A percentile compares a stretch with the other conserved stretches of the same genome.
phyloP scores from a whole-genome alignment of 2,329 filamentous ascomycete species.

The Fusarium sp. region DNA sequence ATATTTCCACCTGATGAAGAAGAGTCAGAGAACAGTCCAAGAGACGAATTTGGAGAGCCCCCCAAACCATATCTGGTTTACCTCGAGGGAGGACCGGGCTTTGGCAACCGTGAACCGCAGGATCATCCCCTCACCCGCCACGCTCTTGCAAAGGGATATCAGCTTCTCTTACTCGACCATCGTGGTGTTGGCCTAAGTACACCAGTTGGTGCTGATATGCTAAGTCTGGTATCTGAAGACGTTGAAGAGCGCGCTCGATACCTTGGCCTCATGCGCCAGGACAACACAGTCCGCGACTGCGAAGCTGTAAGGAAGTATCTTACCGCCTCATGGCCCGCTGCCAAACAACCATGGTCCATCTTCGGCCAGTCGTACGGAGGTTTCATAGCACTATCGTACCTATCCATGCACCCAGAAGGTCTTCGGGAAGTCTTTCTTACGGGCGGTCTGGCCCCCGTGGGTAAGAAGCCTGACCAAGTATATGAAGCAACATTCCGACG shows the following conservation, averaged over 20 bases:
- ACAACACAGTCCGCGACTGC: conserved; percentile 89
- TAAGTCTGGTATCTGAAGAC: conserved; percentile 68
- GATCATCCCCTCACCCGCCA: conserved; percentile 76
- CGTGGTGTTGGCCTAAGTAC: conserved; percentile 88
- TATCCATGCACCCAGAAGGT: conserved; percentile 82
- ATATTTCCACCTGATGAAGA: conserved; percentile 60
- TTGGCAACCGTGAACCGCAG: conserved; percentile 80
- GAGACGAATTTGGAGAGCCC: conserved; percentile 37
- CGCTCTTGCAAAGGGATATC: conserved; percentile 83
- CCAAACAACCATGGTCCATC: conserved; percentile 83
- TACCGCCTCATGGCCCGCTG: conserved; percentile 74
- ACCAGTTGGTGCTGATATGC: conserved; percentile 78
- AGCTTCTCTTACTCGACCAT: conserved; percentile 89
- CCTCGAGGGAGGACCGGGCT: conserved; percentile 88
- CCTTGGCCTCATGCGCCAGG: conserved; percentile 85
- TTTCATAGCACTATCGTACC: conserved; percentile 85
- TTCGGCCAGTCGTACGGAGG: conserved; percentile 95
- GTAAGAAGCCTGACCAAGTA: conserved; percentile 77
- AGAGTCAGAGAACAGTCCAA: conserved; percentile 7
- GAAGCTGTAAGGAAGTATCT: conserved; percentile 85
- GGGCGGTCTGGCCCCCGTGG: conserved; percentile 84
- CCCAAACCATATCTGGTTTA: conserved; percentile 74
- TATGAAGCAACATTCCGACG: conserved; percentile 79
- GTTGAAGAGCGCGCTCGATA: conserved; percentile 80
- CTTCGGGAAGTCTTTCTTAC: conserved; percentile 86